These are phyloP conservation scores for Colletotrichum sidae DNA, from an alignment of 2,329 filamentous ascomycete species.

Conservation along the genomic window DNA sequence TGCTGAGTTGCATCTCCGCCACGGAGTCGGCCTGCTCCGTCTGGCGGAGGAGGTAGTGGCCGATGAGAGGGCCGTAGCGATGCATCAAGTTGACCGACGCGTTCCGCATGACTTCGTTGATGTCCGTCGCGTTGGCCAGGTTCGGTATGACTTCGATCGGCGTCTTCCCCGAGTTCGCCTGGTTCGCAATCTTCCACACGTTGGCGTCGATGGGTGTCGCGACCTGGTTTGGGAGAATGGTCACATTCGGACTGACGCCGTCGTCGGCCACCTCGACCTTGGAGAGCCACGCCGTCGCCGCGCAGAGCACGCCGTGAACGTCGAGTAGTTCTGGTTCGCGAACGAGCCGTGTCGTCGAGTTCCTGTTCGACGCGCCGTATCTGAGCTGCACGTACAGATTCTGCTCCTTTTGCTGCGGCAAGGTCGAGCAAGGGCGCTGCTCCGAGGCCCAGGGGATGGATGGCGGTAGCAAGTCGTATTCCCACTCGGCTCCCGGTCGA, in stretches of 20 bases:
- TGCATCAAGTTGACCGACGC: background rate
- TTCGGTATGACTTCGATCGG: background rate
- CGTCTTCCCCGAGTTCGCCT: background rate
- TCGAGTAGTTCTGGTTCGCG: background rate
- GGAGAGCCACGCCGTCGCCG: constrained; percentile 17
- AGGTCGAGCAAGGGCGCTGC: constrained; percentile 9
- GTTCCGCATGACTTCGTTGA: constrained; percentile 11
- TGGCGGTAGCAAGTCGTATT: no score
- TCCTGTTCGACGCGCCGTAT: background rate
- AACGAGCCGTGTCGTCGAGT: background rate
- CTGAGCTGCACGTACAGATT: constrained; percentile 8
- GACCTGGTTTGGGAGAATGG: background rate
- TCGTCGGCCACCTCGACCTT: constrained; percentile 13
- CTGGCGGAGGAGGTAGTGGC: constrained; percentile 16
- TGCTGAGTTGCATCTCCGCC: background rate
- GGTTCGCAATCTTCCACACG: constrained; percentile 2
- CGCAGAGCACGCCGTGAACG: constrained; percentile 5
- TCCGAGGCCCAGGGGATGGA: background rate
- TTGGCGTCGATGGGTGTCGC: constrained; percentile 1
- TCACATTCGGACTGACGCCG: constrained; percentile 11
- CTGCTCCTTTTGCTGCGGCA: constrained; percentile 17
- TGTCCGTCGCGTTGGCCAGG: constrained; percentile 1
- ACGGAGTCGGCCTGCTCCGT: background rate
- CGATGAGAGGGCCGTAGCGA: constrained; percentile 1
- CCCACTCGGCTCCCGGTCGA: no score